Evolutionary conservation across 331 rosid species (phyloP), one percentile per base, ranked within the genome.

Genomic region (Cydonia oblonga): DNA sequence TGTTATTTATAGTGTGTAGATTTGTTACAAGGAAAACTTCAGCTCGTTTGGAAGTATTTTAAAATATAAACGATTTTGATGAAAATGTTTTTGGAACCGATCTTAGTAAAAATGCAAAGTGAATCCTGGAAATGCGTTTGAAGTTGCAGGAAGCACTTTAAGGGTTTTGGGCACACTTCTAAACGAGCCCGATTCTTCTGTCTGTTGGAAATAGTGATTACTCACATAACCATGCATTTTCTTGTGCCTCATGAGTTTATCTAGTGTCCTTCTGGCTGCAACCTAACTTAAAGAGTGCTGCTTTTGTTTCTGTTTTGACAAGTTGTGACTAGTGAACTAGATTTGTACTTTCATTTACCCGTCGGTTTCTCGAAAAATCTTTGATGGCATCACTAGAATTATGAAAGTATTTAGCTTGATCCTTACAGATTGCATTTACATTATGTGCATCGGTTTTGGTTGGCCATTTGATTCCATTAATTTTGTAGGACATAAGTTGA

Each of bases 241-340:
- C 53, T 32, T 64, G 5, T 28, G n/a, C n/a, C n/a, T 57, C 44
- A 44, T 51, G 38, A 64, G 75, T 28, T 16, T 15, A 75, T 67
- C 23, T 29, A 57, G 40, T 57, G 75, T 15, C 63, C 61, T 59
- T 18, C 15, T 9, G 71, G 70, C 35, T 71, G 74, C 62, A 29
- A 53, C 33, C 71, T 29, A 25, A 64, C 25, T 20, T 49, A 46
- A 54, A 78, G 68, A 38, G 22, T 57, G 77, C 30, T 58, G 32
- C 22, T 67, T 67, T 58, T 28, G 35, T 46, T 66, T 14, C 3
- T 59, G 49, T 54, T 15, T 56, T 57, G 13, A 51, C 4, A 15
- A 58, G 62, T 59, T 60, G 68, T 51, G 22, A 75, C 58, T 19
- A 24, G 66, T 80, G 53, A 64, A 59, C 32, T 44, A 32, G n/a